Conservation (phyloP, 768 basidiomycete genomes). For the Suillus decipiens region DNA sequence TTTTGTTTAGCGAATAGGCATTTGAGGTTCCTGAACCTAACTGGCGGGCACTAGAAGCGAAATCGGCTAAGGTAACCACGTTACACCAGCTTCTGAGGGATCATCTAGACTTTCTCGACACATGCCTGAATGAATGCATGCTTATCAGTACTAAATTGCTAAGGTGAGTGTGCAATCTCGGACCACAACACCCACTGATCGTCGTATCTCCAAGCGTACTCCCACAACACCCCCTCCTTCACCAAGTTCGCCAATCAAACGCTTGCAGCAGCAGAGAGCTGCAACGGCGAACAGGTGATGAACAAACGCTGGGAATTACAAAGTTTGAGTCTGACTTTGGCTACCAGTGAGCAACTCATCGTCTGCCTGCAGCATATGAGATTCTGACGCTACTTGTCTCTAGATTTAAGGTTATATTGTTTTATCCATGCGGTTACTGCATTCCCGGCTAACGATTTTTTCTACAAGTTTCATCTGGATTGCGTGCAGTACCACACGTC, state of each 20-base stretch:
- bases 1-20: no score
- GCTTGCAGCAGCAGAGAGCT: slow-evolving; percentile 59
- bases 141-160: slow-evolving; percentile 90
- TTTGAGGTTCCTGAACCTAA: no score
- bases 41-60: no score
- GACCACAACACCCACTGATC: slow-evolving; percentile 7
- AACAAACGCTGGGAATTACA: slow-evolving; percentile 84
- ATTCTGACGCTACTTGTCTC: neutral
- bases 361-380: slow-evolving; percentile 5
- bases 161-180: slow-evolving; percentile 49
- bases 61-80: no score
- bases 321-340: slow-evolving; percentile 96
- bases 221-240: slow-evolving; percentile 71
- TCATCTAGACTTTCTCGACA: slow-evolving; percentile 81
- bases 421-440: neutral
- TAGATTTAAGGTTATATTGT: slow-evolving; percentile 54
- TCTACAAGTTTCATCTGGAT: slow-evolving; percentile 60
- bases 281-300: slow-evolving; percentile 64
- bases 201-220: slow-evolving; percentile 57
- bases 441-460: slow-evolving; percentile 5
- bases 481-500: slow-evolving; percentile 90
- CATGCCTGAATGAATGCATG: slow-evolving; percentile 98
- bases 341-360: slow-evolving; percentile 62
- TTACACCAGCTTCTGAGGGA: no score
- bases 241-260: slow-evolving; percentile 78